These are phyloP conservation scores for Platanthera zijinensis DNA, from an alignment of 106 monocot species.

Conservation along the genomic window DNA sequence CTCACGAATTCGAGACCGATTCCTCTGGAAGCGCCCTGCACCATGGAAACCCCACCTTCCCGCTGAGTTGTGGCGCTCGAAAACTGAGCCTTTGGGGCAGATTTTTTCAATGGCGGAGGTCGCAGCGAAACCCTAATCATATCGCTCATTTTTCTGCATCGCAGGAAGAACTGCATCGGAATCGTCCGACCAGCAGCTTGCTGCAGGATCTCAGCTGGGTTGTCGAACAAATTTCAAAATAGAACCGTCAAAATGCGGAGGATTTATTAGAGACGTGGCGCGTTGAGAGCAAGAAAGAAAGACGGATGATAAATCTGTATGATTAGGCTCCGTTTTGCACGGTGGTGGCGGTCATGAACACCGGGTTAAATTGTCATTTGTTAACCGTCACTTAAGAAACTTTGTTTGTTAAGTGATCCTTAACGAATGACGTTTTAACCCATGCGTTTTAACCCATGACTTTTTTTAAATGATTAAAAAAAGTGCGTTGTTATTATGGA, in stretches of 20 bases:
- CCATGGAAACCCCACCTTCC: constrained; percentile 72
- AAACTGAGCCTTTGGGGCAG: constrained; percentile 21
- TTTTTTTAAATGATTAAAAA: no score
- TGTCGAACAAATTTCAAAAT: no score
- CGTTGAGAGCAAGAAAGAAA: background rate
- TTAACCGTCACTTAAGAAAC: no score
- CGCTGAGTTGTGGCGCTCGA: constrained; percentile 21
- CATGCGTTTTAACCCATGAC: no score
- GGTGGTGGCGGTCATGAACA: no score
- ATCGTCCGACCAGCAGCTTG: background rate
- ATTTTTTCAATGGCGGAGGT: constrained; percentile 18
- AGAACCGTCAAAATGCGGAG: no score
- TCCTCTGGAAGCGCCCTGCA: constrained; percentile 94
- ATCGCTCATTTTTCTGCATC: background rate
- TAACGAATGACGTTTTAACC: no score
- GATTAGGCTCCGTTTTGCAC: no score
- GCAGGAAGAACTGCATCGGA: constrained; percentile 1
- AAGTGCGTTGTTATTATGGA: no score
- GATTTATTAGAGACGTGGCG: background rate
- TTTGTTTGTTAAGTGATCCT: no score
- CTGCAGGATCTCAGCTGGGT: background rate
- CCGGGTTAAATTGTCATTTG: no score
- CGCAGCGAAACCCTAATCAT: constrained; percentile 19
- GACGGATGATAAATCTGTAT: background rate
- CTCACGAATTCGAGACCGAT: constrained; percentile 96